A percentile compares a stretch with the other conserved stretches of the same genome.
Conservation (phyloP, 2,329 filamentous ascomycete species). For the Sphaerulina musiva region DNA sequence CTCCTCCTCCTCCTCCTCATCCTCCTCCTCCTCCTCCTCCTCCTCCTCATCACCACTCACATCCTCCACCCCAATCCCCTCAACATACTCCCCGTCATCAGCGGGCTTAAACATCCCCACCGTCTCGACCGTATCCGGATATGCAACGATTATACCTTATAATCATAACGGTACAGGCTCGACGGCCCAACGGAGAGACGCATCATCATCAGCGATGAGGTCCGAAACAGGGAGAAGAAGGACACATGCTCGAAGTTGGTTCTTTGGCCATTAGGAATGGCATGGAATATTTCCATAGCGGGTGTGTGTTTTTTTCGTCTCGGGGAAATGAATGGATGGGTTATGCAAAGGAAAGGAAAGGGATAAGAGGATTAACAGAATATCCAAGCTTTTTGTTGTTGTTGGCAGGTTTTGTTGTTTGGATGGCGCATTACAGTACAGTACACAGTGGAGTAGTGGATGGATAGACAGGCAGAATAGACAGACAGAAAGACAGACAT, state of each 20-base stretch:
- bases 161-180: not conserved
- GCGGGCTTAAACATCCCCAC: not conserved
- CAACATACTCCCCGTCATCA: constrained; percentile 4
- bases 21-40: not conserved
- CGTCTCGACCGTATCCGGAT: not conserved
- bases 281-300: not conserved
- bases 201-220: too few relatives aligned
- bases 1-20: not conserved
- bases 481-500: too few relatives aligned
- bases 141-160: not conserved
- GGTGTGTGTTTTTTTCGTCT: not conserved
- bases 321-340: not conserved
- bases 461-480: too few relatives aligned
- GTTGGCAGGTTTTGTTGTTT: too few relatives aligned
- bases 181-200: not conserved
- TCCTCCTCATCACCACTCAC: not conserved
- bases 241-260: constrained; percentile 2
- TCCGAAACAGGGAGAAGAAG: not conserved
- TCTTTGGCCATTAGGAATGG: constrained; percentile 3
- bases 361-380: too few relatives aligned
- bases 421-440: too few relatives aligned
- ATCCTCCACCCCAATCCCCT: not conserved
- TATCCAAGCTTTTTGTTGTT: too few relatives aligned
- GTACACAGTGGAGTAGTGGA: too few relatives aligned
- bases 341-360: too few relatives aligned